Evolutionary conservation across 2,329 filamentous ascomycete species (phyloP).

Genomic region (Aspergillus pseudonomiae): DNA sequence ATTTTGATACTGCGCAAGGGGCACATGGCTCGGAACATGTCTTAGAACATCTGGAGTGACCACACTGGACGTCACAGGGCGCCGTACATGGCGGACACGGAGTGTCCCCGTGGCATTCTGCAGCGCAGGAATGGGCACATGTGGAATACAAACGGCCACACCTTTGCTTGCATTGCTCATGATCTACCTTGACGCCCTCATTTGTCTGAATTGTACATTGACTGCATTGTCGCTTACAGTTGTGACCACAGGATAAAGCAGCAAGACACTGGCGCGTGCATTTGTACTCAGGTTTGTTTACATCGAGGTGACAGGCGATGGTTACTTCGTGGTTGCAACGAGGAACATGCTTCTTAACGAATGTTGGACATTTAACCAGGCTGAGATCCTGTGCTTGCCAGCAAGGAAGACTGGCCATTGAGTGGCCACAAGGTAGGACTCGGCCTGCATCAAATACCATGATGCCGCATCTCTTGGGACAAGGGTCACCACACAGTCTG

Average conservation of each 20-base stretch:
- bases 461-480: slow-evolving; percentile 37
- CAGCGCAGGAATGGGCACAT: slow-evolving; percentile 60
- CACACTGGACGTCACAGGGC: slow-evolving; percentile 60
- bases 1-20: slow-evolving; percentile 61
- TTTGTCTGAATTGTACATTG: slow-evolving; percentile 47
- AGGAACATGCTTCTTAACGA: slow-evolving; percentile 53
- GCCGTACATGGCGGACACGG: slow-evolving; percentile 32
- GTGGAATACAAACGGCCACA: slow-evolving; percentile 57
- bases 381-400: slow-evolving; percentile 48
- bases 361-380: slow-evolving; percentile 52
- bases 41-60: slow-evolving; percentile 45
- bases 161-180: slow-evolving; percentile 44
- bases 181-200: slow-evolving; percentile 40
- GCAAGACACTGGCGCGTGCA: slow-evolving; percentile 56
- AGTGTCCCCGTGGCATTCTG: slow-evolving; percentile 54
- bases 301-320: slow-evolving; percentile 55
- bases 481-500: slow-evolving; percentile 45
- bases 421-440: slow-evolving; percentile 34
- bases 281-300: slow-evolving; percentile 42
- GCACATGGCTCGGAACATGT: slow-evolving; percentile 63
- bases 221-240: slow-evolving; percentile 54
- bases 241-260: slow-evolving; percentile 60
- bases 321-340: slow-evolving; percentile 59
- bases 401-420: slow-evolving; percentile 33
- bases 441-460: slow-evolving; percentile 8